Conservation (phyloP, 108 stramenopile genomes). For the Skeletonema menzelii region DNA sequence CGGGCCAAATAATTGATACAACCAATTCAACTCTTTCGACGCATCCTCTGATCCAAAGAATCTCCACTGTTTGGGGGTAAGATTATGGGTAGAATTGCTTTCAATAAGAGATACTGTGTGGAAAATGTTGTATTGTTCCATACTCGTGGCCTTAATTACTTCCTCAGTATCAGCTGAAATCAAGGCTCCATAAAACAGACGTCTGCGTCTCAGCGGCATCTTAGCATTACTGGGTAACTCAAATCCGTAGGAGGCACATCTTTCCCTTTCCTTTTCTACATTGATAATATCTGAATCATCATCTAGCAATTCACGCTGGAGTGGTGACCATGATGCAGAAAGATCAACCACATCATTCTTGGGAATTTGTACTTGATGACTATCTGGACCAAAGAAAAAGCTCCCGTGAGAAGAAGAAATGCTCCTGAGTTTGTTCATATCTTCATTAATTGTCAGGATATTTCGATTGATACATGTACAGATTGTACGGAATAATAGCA, state of each 20-base stretch:
- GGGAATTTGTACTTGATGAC: neutral
- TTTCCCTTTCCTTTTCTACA: slow-evolving; percentile 9
- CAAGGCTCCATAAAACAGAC: slow-evolving; percentile 44
- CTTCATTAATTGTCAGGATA: too few relatives aligned
- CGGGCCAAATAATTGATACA: slow-evolving; percentile 39
- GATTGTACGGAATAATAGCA: too few relatives aligned
- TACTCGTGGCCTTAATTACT: slow-evolving; percentile 30
- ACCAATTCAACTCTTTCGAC: slow-evolving; percentile 7
- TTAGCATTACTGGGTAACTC: neutral
- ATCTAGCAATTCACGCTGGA: slow-evolving; percentile 19
- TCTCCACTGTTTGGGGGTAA: slow-evolving; percentile 20
- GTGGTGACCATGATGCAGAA: neutral
- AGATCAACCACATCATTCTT: neutral
- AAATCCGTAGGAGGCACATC: slow-evolving; percentile 36
- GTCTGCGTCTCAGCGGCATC: slow-evolving; percentile 12
- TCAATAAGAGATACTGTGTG: slow-evolving; percentile 57
- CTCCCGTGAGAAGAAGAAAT: slow-evolving; percentile 3
- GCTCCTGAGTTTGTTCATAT: neutral
- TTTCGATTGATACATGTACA: too few relatives aligned
- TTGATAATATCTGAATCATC: slow-evolving; percentile 28
- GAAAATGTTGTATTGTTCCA: slow-evolving; percentile 54
- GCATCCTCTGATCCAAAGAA: slow-evolving; percentile 15
- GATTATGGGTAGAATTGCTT: slow-evolving; percentile 55
- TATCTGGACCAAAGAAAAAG: slow-evolving; percentile 11
- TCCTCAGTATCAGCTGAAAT: slow-evolving; percentile 56